phyloP scores from a whole-genome alignment of 352 stramenopile species.

The Pythium dissotocum region DNA sequence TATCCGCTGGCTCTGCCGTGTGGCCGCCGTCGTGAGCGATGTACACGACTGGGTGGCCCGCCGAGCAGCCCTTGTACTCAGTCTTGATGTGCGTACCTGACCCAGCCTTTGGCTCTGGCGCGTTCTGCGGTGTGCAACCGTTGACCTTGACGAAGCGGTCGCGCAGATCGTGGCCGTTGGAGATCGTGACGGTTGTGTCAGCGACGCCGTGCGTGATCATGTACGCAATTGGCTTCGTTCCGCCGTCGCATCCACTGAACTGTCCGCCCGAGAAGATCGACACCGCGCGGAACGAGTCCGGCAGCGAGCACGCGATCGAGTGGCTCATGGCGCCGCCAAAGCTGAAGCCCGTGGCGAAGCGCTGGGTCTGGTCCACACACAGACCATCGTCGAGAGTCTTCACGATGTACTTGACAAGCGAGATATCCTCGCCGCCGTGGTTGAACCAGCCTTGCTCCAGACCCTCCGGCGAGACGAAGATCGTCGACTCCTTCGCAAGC shows the following conservation, averaged over 20 bases:
- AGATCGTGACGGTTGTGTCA: constrained; percentile 28
- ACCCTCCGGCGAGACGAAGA: constrained; percentile 35
- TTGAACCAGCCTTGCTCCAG: constrained; percentile 25
- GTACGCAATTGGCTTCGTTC: constrained; percentile 24
- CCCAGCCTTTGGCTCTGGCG: constrained; percentile 22
- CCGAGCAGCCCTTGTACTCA: constrained; percentile 32
- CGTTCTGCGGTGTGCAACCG: constrained; percentile 29
- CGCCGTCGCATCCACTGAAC: constrained; percentile 26
- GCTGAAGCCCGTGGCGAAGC: constrained; percentile 38
- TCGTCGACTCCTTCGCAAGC: constrained; percentile 24
- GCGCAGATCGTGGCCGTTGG: constrained; percentile 23
- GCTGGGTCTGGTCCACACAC: constrained; percentile 30
- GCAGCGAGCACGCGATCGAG: constrained; percentile 28
- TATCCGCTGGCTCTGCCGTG: constrained; percentile 28
- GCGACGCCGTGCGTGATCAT: constrained; percentile 29
- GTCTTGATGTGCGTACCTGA: constrained; percentile 38
- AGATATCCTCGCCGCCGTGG: constrained; percentile 30
- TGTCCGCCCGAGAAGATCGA: constrained; percentile 28
- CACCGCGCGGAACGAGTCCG: constrained; percentile 28
- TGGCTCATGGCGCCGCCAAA: constrained; percentile 33
- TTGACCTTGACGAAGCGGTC: constrained; percentile 33
- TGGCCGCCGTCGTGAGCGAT: constrained; percentile 34
- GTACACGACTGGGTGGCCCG: constrained; percentile 27
- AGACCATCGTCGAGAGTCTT: constrained; percentile 28
- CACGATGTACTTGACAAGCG: constrained; percentile 30